Percentiles rank a stretch among this genome's conserved stretches.
phyloP scores from a whole-genome alignment of 2,329 filamentous ascomycete genomes.

The Mycocentrospora acerina region DNA sequence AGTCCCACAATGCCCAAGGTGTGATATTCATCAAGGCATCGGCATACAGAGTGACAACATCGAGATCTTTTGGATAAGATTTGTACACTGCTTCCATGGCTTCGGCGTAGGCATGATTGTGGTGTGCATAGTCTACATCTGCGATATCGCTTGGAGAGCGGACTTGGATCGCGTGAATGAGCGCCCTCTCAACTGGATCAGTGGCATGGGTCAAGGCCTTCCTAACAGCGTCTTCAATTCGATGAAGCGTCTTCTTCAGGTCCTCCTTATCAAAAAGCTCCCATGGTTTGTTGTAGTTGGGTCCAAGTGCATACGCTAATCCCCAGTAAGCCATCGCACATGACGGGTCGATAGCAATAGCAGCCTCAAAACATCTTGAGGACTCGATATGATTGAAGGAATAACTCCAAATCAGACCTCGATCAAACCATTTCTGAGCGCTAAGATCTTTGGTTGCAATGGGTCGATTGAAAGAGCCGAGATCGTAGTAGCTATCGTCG shows the following conservation, averaged over 20 bases:
- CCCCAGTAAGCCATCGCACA: constrained; percentile 56
- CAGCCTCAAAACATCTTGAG: constrained; percentile 59
- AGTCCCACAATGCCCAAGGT: constrained; percentile 62
- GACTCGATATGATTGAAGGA: constrained; percentile 73
- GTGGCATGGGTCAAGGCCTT: neutral
- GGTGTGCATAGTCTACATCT: neutral
- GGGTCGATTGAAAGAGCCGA: constrained; percentile 5
- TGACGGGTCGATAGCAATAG: constrained; percentile 51
- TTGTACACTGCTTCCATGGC: constrained; percentile 58
- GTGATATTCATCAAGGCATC: constrained; percentile 64
- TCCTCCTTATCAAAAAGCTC: constrained; percentile 59
- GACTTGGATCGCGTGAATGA: neutral
- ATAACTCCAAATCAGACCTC: constrained; percentile 68
- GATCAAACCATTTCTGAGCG: constrained; percentile 65
- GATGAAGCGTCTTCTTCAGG: constrained; percentile 46
- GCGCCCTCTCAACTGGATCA: neutral
- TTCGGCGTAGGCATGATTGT: constrained; percentile 57
- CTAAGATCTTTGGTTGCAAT: constrained; percentile 53
- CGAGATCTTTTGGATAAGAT: constrained; percentile 55
- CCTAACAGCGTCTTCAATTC: constrained; percentile 62
- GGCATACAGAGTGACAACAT: constrained; percentile 61
- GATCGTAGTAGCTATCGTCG: no score
- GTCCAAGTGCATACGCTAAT: constrained; percentile 66
- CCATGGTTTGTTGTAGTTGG: constrained; percentile 77
- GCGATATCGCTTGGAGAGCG: neutral